Base-by-base conservation (phyloP, 192 early-diverging fungal genomes). In the Pilobolus umbonatus region DNA sequence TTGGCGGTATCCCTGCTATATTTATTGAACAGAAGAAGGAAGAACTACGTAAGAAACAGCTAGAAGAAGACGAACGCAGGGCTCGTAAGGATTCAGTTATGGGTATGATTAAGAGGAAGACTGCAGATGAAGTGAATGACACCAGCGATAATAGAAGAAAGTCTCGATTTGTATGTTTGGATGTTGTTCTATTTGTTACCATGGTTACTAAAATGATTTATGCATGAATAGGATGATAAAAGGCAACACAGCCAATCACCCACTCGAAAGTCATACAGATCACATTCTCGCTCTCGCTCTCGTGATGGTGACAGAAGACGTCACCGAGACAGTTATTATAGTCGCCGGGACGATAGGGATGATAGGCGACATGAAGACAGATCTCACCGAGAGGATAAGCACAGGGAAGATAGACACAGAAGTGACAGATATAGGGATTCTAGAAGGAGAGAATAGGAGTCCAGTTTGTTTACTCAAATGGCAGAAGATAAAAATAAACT, bases 11-110 rank as follows among this genome's bases (percentile, higher is more conserved):
- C 58, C 96, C 96, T 0, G 74, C 84, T 44, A 73, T 76, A 39
- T 88, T 97, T 69, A 63, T 99, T 46, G 92, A 91, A 38, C 67
- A 81, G 30, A 94, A 95, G 67, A 94, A 94, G 63, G 82, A 88
- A 38, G 88, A 97, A 67, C 68, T 96, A 9, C 64, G 77, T 28
- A 46, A 58, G 10, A 65, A 75, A 48, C 76, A 79, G 75, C 78
- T 81, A 61, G 17, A 35, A 4, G 24, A 31, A 32, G 38, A 24
- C 9, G 25, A 36, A 32, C 50, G 15, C 61, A 25, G 31, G 32
- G 15, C 25, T 14, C 44, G 30, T 14, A 28, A 22, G 14, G 39
- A 39, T 24, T 53, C 35, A 26, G 70, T 68, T 19, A 55, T 58
- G 21, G 52, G 65, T 51, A 30, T 39, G n/a, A 38, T 43, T 10